Base-by-base conservation (phyloP, 2,329 filamentous ascomycete genomes). In the Penicillium sp. region DNA sequence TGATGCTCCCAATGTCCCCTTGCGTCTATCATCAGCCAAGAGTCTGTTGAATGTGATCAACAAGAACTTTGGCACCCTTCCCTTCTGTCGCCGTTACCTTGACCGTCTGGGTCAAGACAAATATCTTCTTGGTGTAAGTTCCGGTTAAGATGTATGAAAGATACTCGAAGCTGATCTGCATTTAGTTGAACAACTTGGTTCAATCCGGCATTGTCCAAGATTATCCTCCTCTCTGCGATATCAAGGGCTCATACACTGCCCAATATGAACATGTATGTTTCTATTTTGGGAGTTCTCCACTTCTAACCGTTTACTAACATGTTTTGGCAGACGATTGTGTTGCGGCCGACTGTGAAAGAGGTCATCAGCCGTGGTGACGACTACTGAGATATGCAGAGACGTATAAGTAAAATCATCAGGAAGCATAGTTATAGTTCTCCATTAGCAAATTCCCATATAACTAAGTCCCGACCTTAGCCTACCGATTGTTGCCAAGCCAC, bases 101-200 rank as follows among this genome's bases (percentile, higher is more conserved):
- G 91, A 96, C 72, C 86, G 91, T 46, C 73, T 96, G n/a, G 91
- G 92, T 22, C 88, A 95, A 69, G 89, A 96, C 54, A 95, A 95
- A 72, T 96, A 97, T 67, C 80, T 95, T 31, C 78, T 95, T 7
- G 91, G 91, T 38, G 88, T 92, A 76, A 70, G 84, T 72, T 16
- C 18, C 36, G 25, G 14, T n/a, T 25, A 27, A 37, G 38, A 27
- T 38, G 33, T 29, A 27, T 14, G 2, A 3, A 5, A 43, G 27
- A 14, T 9, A 3, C 33, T 2, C 9, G 13, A 30, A 30, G 35
- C 64, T 75, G 60, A 75, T 57, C 44, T 14, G 13, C 12, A 19
- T 40, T 10, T 57, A 90, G 86, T 76, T 96, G 69, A 95, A 95
- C 73, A 92, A 85, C 65, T 78, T 96, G 35, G 89, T 96, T 39